Conservation (phyloP, 345 rosid genomes). For the Cardamine occulta region DNA sequence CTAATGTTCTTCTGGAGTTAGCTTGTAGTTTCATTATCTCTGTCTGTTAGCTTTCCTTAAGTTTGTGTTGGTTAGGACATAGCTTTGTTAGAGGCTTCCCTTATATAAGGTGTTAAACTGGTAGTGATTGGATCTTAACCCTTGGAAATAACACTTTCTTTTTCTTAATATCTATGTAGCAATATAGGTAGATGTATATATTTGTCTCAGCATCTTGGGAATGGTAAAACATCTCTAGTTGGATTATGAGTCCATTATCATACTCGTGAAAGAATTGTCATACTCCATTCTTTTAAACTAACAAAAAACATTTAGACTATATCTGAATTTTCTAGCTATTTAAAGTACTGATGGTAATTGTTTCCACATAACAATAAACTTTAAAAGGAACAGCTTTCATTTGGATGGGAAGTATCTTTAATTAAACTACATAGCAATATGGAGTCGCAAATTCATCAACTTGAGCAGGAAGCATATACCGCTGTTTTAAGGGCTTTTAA, state of each 20-base stretch:
- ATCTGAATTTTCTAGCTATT: neutral
- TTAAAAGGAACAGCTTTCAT: conserved; percentile 8
- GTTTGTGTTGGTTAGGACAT: neutral
- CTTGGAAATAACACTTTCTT: neutral
- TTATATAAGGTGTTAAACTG: neutral
- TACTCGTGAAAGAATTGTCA: neutral
- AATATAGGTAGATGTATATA: neutral
- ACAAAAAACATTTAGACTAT: neutral
- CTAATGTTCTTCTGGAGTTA: neutral
- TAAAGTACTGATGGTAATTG: conserved; percentile 10
- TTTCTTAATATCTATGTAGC: neutral
- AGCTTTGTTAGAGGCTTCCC: conserved; percentile 4
- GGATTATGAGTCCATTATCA: neutral
- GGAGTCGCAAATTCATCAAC: conserved; percentile 90
- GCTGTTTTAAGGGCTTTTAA: conserved; percentile 94
- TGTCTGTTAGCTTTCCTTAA: neutral
- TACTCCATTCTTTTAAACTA: neutral
- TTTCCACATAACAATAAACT: conserved; percentile 16
- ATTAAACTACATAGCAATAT: conserved; percentile 49
- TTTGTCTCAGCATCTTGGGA: conserved; percentile 6
- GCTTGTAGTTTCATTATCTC: neutral
- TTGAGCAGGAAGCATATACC: conserved; percentile 97
- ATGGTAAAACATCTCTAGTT: conserved; percentile 5
- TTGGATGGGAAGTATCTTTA: conserved; percentile 41
- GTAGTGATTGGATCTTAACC: conserved; percentile 2